Conservation (phyloP, 2,329 filamentous ascomycete species). For the Hypoxylon sp. region DNA sequence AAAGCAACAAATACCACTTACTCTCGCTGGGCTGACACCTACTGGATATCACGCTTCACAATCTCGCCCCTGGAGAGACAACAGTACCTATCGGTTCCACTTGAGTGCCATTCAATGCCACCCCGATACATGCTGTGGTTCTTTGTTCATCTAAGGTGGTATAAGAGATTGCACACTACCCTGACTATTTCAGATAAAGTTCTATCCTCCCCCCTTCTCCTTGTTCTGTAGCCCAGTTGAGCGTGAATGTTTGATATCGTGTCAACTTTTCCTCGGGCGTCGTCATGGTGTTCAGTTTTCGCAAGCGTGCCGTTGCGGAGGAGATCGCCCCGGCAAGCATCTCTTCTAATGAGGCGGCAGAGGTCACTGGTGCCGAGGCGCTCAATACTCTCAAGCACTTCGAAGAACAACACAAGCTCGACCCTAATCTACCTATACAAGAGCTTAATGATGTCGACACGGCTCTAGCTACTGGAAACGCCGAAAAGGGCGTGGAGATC, state of each 20-base stretch:
- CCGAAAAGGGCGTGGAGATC: slow-evolving; percentile 62
- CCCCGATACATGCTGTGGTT: slow-evolving; percentile 3
- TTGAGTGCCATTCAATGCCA: slow-evolving; percentile 5
- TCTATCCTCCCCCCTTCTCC: slow-evolving; percentile 10
- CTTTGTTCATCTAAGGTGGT: slow-evolving; percentile 22
- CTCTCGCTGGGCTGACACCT: slow-evolving; percentile 10
- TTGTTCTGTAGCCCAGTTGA: slow-evolving; percentile 3
- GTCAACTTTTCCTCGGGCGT: slow-evolving; percentile 6
- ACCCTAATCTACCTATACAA: slow-evolving; percentile 69
- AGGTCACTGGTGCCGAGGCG: slow-evolving; percentile 41
- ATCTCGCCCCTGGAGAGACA: slow-evolving; percentile 21
- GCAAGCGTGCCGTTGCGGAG: slow-evolving; percentile 44
- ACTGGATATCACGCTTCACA: slow-evolving; percentile 10
- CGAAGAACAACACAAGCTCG: slow-evolving; percentile 67
- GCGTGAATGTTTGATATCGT: slow-evolving; percentile 23
- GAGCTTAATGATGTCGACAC: slow-evolving; percentile 67
- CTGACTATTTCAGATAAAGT: slow-evolving; percentile 21
- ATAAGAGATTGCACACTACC: slow-evolving; percentile 33
- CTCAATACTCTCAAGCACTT: slow-evolving; percentile 57
- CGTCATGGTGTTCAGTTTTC: slow-evolving; percentile 48
- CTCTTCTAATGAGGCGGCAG: slow-evolving; percentile 41
- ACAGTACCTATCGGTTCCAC: slow-evolving; percentile 10
- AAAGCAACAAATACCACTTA: slow-evolving; percentile 25
- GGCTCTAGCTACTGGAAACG: slow-evolving; percentile 61
- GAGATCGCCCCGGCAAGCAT: slow-evolving; percentile 41